Evolutionary conservation across 129 eudicot species (phyloP).

Genomic region (Rutidosis leptorrhynchoides): DNA sequence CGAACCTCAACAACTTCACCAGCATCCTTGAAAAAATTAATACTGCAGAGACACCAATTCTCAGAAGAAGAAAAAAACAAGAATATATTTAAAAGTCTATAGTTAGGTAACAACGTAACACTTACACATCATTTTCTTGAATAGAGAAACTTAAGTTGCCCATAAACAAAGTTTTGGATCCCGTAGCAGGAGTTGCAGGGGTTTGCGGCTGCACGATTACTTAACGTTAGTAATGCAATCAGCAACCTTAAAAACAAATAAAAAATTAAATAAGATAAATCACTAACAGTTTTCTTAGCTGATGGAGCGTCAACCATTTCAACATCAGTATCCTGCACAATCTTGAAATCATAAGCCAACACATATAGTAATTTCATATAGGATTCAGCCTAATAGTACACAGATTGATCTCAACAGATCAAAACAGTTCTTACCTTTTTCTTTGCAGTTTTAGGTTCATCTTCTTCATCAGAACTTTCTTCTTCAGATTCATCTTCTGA

Average conservation of each 20-base stretch:
- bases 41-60: conserved; percentile 34
- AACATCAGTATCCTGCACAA: conserved; percentile 49
- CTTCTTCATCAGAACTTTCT: conserved; percentile 48
- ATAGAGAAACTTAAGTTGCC: conserved; percentile 68
- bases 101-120: conserved; percentile 5
- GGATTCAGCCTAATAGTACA: too few relatives aligned
- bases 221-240: not conserved
- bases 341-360: not conserved
- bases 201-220: conserved; percentile 55
- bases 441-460: conserved; percentile 47
- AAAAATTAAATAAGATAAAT: not conserved
- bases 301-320: conserved; percentile 63
- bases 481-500: conserved; percentile 43
- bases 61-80: conserved; percentile 3
- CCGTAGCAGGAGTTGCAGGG: conserved; percentile 58
- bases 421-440: conserved; percentile 29
- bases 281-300: conserved; percentile 50
- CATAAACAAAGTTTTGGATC: conserved; percentile 76
- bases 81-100: not conserved
- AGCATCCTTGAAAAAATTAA: conserved; percentile 59
- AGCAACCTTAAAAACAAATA: not conserved
- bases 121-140: conserved; percentile 66
- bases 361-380: not conserved
- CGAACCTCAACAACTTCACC: conserved; percentile 77
- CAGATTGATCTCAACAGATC: not conserved